phyloP scores from a whole-genome alignment of 164 flowering plant genomes.

The Sextonia rubra region DNA sequence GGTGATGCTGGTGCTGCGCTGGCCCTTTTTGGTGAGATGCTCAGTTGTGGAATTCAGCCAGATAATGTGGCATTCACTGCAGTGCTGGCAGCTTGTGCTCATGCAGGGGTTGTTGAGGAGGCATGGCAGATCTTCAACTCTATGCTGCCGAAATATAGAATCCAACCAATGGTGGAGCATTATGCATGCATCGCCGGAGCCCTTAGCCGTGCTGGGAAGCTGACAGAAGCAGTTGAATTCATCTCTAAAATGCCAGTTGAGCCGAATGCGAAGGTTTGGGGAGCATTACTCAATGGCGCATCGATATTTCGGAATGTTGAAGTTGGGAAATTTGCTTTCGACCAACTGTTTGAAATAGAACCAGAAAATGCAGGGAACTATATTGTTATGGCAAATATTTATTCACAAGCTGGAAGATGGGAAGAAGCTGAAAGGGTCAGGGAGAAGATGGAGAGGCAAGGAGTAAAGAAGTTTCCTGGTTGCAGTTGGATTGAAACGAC shows the following conservation, averaged over 20 bases:
- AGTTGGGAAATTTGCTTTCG: conserved; percentile 54
- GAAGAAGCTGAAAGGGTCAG: conserved; percentile 68
- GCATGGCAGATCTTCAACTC: conserved; percentile 51
- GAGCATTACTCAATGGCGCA: conserved; percentile 74
- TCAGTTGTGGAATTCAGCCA: conserved; percentile 40
- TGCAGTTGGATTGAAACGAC: conserved; percentile 64
- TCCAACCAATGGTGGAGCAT: conserved; percentile 59
- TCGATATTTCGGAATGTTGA: conserved; percentile 56
- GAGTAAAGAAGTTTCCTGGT: conserved; percentile 66
- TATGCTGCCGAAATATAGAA: conserved; percentile 41
- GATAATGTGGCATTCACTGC: conserved; percentile 73
- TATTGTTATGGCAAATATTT: conserved; percentile 68
- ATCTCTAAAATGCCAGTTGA: conserved; percentile 62
- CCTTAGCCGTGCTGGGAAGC: conserved; percentile 65
- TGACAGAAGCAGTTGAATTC: conserved; percentile 57
- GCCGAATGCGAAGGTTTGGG: conserved; percentile 78
- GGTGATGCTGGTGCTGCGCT: conserved; percentile 59
- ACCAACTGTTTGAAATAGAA: conserved; percentile 58
- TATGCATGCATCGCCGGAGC: conserved; percentile 88
- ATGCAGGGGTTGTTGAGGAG: conserved; percentile 58
- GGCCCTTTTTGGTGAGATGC: conserved; percentile 50
- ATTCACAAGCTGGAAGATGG: conserved; percentile 75
- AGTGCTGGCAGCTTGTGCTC: conserved; percentile 75
- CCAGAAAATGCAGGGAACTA: conserved; percentile 75
- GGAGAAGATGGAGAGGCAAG: conserved; percentile 45